Percentiles rank a stretch among this genome's conserved stretches.
Conservation (phyloP, 208 protist species). For the Strigomonas culicis region DNA sequence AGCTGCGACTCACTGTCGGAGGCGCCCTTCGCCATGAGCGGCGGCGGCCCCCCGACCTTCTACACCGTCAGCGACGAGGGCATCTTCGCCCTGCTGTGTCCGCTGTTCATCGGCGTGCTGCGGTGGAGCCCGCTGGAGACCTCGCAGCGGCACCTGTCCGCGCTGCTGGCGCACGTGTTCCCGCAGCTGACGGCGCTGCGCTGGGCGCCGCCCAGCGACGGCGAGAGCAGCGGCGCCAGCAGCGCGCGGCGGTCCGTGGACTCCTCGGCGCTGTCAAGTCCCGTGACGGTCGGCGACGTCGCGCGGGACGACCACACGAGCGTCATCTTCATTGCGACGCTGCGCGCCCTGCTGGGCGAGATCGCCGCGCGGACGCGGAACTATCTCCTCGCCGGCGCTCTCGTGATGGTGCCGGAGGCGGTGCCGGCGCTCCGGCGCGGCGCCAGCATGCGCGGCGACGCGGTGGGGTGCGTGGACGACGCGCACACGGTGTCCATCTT, state of each 20-base stretch:
- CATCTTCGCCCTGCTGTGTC: constrained; percentile 8
- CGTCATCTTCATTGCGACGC: constrained; percentile 3
- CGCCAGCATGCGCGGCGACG: background rate
- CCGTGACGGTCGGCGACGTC: background rate
- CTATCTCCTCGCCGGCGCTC: constrained; percentile 31
- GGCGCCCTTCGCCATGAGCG: background rate
- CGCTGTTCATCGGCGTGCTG: constrained; percentile 8
- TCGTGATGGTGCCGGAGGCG: constrained; percentile 19
- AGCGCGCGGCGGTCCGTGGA: background rate
- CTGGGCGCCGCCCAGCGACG: background rate
- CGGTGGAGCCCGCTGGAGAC: constrained; percentile 4
- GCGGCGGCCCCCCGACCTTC: background rate
- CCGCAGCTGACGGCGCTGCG: background rate
- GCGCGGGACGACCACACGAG: background rate
- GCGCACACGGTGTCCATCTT: constrained; percentile 25
- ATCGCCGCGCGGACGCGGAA: constrained; percentile 22
- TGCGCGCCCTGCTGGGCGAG: constrained; percentile 10
- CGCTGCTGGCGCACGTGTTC: background rate
- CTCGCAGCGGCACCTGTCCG: background rate
- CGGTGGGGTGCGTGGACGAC: constrained; percentile 7
- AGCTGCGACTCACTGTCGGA: background rate
- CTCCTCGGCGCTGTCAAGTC: background rate
- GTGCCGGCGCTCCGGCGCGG: constrained; percentile 5
- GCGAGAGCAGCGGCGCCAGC: background rate
- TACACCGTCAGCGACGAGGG: constrained; percentile 8